phyloP scores from a whole-genome alignment of 805 yeast genomes.

The Candida sonorensis region DNA sequence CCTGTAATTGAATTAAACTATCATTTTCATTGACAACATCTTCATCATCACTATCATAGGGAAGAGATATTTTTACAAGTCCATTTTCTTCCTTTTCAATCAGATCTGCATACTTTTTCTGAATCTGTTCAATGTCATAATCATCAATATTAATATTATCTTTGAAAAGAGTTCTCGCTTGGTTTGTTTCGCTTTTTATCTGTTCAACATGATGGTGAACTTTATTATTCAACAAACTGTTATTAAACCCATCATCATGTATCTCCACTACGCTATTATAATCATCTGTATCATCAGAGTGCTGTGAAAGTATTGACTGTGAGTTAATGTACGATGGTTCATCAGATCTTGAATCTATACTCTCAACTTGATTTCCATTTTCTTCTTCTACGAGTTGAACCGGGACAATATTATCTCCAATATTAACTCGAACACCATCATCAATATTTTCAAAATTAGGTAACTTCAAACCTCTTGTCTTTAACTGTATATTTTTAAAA shows the following conservation, averaged over 20 bases:
- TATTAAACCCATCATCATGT: neutral
- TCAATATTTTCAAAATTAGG: conserved; percentile 62
- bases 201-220: neutral
- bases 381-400: conserved; percentile 9
- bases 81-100: conserved; percentile 18
- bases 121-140: conserved; percentile 25
- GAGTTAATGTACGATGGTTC: too few relatives aligned
- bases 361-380: neutral
- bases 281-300: neutral
- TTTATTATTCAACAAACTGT: neutral
- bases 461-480: conserved; percentile 56
- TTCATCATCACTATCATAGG: neutral
- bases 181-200: conserved; percentile 10
- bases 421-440: conserved; percentile 27
- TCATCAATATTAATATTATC: conserved; percentile 12
- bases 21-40: conserved; percentile 3
- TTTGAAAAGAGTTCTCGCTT: conserved; percentile 17
- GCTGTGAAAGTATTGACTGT: too few relatives aligned
- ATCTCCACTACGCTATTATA: neutral
- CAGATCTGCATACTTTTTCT: conserved; percentile 21
- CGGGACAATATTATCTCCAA: conserved; percentile 21
- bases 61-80: conserved; percentile 3
- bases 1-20: conserved; percentile 43
- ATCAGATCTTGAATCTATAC: neutral
- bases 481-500: conserved; percentile 60